Percentiles rank a stretch among this genome's conserved stretches.
These are phyloP conservation scores for Salix purpurea DNA, from an alignment of 345 rosid genomes.

Conservation along the genomic window DNA sequence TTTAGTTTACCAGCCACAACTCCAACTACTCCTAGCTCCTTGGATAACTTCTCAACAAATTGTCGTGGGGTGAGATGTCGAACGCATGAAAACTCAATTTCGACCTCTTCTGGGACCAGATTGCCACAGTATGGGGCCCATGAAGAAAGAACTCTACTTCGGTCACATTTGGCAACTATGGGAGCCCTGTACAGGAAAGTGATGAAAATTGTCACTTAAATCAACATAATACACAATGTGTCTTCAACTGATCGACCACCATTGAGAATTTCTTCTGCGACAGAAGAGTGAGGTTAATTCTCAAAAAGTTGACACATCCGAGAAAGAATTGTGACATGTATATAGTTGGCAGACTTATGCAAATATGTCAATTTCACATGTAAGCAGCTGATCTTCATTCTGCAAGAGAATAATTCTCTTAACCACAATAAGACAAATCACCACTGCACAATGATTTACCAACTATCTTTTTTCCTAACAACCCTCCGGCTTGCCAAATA, in stretches of 20 bases:
- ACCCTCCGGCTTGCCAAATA: neutral
- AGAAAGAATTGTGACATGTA: neutral
- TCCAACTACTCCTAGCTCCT: slow-evolving; percentile 69
- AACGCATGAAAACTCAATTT: slow-evolving; percentile 67
- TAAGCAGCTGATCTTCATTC: neutral
- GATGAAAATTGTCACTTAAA: neutral
- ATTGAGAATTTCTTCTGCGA: neutral
- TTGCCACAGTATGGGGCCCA: slow-evolving; percentile 77
- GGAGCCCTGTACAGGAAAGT: slow-evolving; percentile 52
- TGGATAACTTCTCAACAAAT: slow-evolving; percentile 86
- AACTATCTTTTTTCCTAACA: neutral
- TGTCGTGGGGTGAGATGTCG: slow-evolving; percentile 73
- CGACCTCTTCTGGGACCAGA: slow-evolving; percentile 57
- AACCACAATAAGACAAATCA: neutral
- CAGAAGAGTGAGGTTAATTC: neutral
- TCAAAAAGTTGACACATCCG: neutral
- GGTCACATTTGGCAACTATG: slow-evolving; percentile 81
- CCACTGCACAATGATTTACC: neutral
- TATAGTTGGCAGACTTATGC: neutral
- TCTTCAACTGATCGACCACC: neutral
- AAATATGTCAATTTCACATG: neutral
- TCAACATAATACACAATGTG: neutral
- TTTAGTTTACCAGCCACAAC: slow-evolving; percentile 73
- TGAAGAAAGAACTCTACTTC: slow-evolving; percentile 70
- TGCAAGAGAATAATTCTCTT: neutral